Percentiles rank a stretch among this genome's conserved stretches.
Evolutionary conservation across 495 filamentous ascomycete species (phyloP).

Genomic region (Cercophora newfieldiana): DNA sequence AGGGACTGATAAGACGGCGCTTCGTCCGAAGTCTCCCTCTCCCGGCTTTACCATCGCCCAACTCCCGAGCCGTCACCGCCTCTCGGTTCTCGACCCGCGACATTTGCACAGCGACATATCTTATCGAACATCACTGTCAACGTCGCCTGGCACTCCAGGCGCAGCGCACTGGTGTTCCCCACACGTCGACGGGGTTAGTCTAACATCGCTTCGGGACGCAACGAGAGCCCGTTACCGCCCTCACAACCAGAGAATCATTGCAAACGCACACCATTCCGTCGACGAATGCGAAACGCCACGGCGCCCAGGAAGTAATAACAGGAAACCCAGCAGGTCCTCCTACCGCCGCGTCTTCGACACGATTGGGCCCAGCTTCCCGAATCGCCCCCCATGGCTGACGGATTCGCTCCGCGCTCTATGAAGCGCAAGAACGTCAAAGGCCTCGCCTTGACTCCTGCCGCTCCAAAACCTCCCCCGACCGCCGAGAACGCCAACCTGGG

Average conservation of each 20-base stretch:
- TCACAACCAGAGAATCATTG: background rate
- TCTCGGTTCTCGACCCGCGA: background rate
- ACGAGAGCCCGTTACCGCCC: background rate
- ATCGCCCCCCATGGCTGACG: conserved; percentile 67
- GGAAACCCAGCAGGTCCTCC: background rate
- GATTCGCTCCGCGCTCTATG: conserved; percentile 85
- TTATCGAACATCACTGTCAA: background rate
- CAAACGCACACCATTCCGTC: background rate
- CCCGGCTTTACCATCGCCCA: conserved; percentile 2
- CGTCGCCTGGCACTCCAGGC: background rate
- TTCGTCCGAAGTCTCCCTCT: background rate
- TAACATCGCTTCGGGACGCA: background rate
- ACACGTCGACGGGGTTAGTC: background rate
- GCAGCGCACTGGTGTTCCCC: background rate
- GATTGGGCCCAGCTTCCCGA: background rate
- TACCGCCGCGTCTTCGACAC: background rate
- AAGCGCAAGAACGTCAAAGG: conserved; percentile 98
- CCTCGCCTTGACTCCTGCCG: conserved; percentile 74
- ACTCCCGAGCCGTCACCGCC: background rate
- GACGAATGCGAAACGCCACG: background rate
- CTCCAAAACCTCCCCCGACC: conserved; percentile 50
- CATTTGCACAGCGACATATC: background rate
- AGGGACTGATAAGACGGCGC: background rate
- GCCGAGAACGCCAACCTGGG: conserved; percentile 49
- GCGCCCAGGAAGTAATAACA: background rate